Percentiles rank a stretch among this genome's conserved stretches.
These are phyloP conservation scores for Pterocarpus macrocarpus DNA, from an alignment of 306 rosid genomes.

Conservation along the genomic window DNA sequence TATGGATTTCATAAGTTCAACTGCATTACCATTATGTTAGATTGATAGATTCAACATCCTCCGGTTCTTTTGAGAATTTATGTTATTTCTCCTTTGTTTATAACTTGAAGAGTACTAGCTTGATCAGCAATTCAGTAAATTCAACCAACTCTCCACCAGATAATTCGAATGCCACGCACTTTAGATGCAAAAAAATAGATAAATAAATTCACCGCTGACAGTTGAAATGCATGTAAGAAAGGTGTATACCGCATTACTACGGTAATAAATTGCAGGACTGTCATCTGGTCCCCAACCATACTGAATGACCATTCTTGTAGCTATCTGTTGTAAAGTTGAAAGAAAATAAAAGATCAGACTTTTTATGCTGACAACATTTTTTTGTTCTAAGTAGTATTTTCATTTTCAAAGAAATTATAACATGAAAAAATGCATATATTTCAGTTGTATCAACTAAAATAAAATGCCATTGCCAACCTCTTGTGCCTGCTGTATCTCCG, in stretches of 20 bases:
- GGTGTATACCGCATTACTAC: slow-evolving; percentile 76
- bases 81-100: slow-evolving; percentile 21
- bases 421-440: slow-evolving; percentile 37
- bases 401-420: slow-evolving; percentile 21
- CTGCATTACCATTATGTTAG: background rate
- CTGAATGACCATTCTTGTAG: slow-evolving; percentile 95
- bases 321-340: slow-evolving; percentile 69
- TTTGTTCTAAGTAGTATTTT: slow-evolving; percentile 19
- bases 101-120: background rate
- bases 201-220: slow-evolving; percentile 11
- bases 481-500: slow-evolving; percentile 88
- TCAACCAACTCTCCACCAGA: slow-evolving; percentile 15
- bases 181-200: background rate
- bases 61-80: slow-evolving; percentile 29
- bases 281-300: slow-evolving; percentile 99
- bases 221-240: slow-evolving; percentile 47
- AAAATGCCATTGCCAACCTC: slow-evolving; percentile 70
- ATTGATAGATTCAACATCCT: slow-evolving; percentile 12
- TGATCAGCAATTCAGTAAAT: slow-evolving; percentile 28
- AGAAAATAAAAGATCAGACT: slow-evolving; percentile 22
- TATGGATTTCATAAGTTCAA: slow-evolving; percentile 19
- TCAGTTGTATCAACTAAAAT: slow-evolving; percentile 35
- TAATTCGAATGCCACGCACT: slow-evolving; percentile 18
- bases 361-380: slow-evolving; percentile 26
- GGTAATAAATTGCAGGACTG: slow-evolving; percentile 92